phyloP scores from a whole-genome alignment of 352 stramenopile species.

The Labyrinthula sp. region DNA sequence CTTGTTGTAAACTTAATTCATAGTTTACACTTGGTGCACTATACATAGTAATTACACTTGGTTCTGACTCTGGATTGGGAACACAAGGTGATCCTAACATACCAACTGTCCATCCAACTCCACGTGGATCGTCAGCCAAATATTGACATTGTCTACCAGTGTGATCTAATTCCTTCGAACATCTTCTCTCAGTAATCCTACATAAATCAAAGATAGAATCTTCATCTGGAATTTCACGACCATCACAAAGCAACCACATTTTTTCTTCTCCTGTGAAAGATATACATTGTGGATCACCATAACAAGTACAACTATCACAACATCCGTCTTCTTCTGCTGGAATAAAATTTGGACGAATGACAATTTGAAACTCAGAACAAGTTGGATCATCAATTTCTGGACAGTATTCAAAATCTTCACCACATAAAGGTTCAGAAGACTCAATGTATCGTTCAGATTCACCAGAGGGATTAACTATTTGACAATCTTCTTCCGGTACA shows the following conservation, averaged over 20 bases:
- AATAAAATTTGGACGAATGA: too few relatives aligned
- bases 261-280: constrained; percentile 13
- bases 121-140: constrained; percentile 7
- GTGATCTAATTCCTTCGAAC: constrained; percentile 5
- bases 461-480: too few relatives aligned
- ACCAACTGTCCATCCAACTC: not conserved
- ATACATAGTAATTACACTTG: constrained; percentile 27
- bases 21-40: constrained; percentile 9
- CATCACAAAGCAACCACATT: constrained; percentile 26
- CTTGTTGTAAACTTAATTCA: constrained; percentile 1
- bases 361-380: too few relatives aligned
- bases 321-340: constrained; percentile 10
- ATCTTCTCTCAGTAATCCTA: constrained; percentile 17
- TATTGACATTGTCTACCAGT: constrained; percentile 11
- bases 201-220: constrained; percentile 11
- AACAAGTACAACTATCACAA: constrained; percentile 23
- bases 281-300: constrained; percentile 16
- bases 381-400: too few relatives aligned
- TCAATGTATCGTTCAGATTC: too few relatives aligned
- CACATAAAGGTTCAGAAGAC: too few relatives aligned
- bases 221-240: not conserved
- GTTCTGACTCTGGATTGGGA: too few relatives aligned
- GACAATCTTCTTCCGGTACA: too few relatives aligned
- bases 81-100: constrained; percentile 18
- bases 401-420: too few relatives aligned